A percentile compares a stretch with the other conserved stretches of the same genome.
Evolutionary conservation across 768 basidiomycete species (phyloP).

Genomic region (Kwoniella heveanensis): DNA sequence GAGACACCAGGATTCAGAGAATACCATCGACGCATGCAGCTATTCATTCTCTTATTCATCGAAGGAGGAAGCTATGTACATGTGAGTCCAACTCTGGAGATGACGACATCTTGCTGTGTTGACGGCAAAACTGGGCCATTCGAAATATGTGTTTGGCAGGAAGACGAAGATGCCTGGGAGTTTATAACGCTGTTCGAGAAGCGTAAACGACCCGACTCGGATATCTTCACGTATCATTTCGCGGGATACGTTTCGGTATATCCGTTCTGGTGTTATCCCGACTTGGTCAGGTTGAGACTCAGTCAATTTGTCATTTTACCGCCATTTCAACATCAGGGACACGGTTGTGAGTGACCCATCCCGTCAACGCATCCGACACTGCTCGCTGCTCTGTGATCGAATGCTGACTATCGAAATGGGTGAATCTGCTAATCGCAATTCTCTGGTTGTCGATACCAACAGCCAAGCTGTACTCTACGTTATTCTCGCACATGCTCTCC

Average conservation of each 20-base stretch:
- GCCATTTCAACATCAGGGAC: slow-evolving; percentile 84
- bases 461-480: slow-evolving; percentile 85
- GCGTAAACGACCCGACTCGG: slow-evolving; percentile 62
- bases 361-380: too few relatives aligned
- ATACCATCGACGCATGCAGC: slow-evolving; percentile 87
- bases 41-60: slow-evolving; percentile 91
- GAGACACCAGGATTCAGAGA: slow-evolving; percentile 83
- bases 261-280: slow-evolving; percentile 94
- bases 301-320: slow-evolving; percentile 94
- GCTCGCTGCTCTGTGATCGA: too few relatives aligned
- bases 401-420: too few relatives aligned
- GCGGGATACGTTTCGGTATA: slow-evolving; percentile 92
- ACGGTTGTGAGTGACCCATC: slow-evolving; percentile 85
- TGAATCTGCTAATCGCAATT: too few relatives aligned
- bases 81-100: slow-evolving; percentile 33
- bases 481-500: slow-evolving; percentile 73
- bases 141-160: slow-evolving; percentile 53
- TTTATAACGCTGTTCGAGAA: slow-evolving; percentile 87
- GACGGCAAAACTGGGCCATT: too few relatives aligned
- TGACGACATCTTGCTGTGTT: too few relatives aligned
- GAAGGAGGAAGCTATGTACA: slow-evolving; percentile 93
- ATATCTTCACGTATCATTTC: slow-evolving; percentile 76
- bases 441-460: too few relatives aligned
- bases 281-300: slow-evolving; percentile 79
- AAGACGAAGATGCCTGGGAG: slow-evolving; percentile 92